A percentile compares a stretch with the other conserved stretches of the same genome.
These are phyloP conservation scores for Linnemannia elongata DNA, from an alignment of 192 early-diverging fungal species.

Conservation along the genomic window DNA sequence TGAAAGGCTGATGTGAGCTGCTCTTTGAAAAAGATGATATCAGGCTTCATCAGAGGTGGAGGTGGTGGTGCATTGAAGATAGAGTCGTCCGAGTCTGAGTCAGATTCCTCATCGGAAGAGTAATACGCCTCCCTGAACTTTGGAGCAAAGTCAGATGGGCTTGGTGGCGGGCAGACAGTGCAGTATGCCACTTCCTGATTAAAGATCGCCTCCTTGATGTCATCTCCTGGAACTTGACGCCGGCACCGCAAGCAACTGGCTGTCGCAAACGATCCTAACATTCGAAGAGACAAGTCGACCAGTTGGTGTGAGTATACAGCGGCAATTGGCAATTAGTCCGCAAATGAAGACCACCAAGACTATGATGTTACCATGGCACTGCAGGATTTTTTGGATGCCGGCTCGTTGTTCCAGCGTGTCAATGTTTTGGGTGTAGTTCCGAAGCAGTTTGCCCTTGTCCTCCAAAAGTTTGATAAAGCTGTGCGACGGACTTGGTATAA, in stretches of 20 bases:
- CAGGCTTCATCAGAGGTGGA: conserved; percentile 89
- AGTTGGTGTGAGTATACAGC: neutral
- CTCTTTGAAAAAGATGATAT: conserved; percentile 98
- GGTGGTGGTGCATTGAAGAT: conserved; percentile 27
- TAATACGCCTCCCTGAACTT: conserved; percentile 15
- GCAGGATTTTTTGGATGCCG: conserved; percentile 84
- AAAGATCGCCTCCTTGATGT: conserved; percentile 86
- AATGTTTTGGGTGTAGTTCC: conserved; percentile 99
- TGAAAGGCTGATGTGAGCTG: conserved; percentile 89
- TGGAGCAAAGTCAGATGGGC: neutral
- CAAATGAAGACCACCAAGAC: neutral
- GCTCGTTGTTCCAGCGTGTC: conserved; percentile 93
- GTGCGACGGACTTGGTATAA: conserved; percentile 88
- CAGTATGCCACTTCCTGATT: conserved; percentile 82
- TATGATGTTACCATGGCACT: conserved; percentile 89
- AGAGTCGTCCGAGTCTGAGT: conserved; percentile 70
- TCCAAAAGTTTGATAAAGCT: conserved; percentile 92
- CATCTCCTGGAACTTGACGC: conserved; percentile 80
- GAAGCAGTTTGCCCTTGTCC: conserved; percentile 83
- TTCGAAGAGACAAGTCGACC: neutral
- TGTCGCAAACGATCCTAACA: conserved; percentile 91
- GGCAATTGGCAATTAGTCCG: neutral
- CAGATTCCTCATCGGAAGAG: conserved; percentile 52
- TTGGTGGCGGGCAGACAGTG: conserved; percentile 67
- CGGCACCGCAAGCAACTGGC: conserved; percentile 91